Conservation (phyloP, 2,329 filamentous ascomycete species). For the Trichoderma hamatum region DNA sequence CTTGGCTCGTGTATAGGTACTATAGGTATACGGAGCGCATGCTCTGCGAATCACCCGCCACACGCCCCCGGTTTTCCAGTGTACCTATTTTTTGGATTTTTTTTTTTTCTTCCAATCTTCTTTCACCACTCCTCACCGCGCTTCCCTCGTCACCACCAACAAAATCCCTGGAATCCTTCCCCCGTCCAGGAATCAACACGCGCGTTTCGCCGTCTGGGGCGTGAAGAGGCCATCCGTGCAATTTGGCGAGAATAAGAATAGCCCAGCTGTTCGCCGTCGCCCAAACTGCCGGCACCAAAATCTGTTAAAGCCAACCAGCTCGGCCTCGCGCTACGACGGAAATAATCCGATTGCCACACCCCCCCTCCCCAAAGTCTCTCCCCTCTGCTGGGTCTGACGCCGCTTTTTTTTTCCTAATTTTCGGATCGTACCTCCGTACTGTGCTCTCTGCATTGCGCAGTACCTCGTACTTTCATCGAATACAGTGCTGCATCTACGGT, state of each 20-base stretch:
- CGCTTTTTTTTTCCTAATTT: not conserved
- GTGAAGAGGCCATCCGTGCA: not conserved
- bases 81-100: not conserved
- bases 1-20: not conserved
- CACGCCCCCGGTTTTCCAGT: not conserved
- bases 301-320: not conserved
- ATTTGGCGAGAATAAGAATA: conserved; percentile 1
- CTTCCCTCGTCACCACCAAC: conserved; percentile 5
- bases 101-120: not conserved
- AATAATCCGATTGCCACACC: conserved; percentile 40
- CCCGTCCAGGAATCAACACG: conserved; percentile 8
- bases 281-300: conserved; percentile 21
- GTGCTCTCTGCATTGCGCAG: no score
- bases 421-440: conserved; percentile 28
- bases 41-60: not conserved
- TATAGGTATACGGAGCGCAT: conserved; percentile 19
- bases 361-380: conserved; percentile 32
- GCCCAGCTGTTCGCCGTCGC: not conserved
- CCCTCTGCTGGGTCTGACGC: conserved; percentile 24
- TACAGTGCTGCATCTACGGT: not conserved
- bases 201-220: conserved; percentile 3
- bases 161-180: not conserved
- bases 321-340: conserved; percentile 34
- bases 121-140: conserved; percentile 13
- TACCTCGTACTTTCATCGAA: no score